A percentile compares a stretch with the other conserved stretches of the same genome.
Conservation (phyloP, 768 basidiomycete species). For the Collybiopsis luxurians region DNA sequence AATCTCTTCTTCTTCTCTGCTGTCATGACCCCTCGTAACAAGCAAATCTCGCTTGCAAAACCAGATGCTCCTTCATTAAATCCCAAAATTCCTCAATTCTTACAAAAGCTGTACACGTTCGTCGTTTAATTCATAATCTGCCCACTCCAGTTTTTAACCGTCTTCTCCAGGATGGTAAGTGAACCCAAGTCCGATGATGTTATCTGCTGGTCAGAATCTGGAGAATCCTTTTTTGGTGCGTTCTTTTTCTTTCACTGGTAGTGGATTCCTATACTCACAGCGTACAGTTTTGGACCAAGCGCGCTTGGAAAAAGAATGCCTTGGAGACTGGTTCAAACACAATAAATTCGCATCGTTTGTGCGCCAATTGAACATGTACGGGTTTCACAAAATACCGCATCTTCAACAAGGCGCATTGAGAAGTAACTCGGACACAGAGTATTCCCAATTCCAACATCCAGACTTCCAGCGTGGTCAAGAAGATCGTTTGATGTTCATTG, state of each 20-base stretch:
- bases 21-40: slow-evolving; percentile 1
- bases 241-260: not conserved
- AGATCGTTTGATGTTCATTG: slow-evolving; percentile 83
- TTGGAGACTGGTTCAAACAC: slow-evolving; percentile 97
- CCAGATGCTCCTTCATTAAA: slow-evolving; percentile 32
- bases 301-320: slow-evolving; percentile 82
- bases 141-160: no score
- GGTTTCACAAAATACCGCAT: slow-evolving; percentile 93
- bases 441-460: slow-evolving; percentile 90
- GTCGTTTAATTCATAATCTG: no score
- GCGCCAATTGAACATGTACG: slow-evolving; percentile 94
- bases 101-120: slow-evolving; percentile 91
- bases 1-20: not conserved
- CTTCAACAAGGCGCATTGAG: slow-evolving; percentile 90
- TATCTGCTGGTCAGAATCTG: slow-evolving; percentile 89
- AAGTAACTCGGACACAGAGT: slow-evolving; percentile 75
- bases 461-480: slow-evolving; percentile 89
- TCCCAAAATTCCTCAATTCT: slow-evolving; percentile 73
- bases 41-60: slow-evolving; percentile 15
- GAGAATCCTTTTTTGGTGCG: slow-evolving; percentile 90
- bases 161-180: slow-evolving; percentile 78
- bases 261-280: not conserved
- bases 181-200: slow-evolving; percentile 79
- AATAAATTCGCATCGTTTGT: slow-evolving; percentile 93
- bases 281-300: slow-evolving; percentile 84